A percentile compares a stretch with the other conserved stretches of the same genome.
Evolutionary conservation across 2,329 filamentous ascomycete genomes (phyloP).

Genomic region (Akanthomyces dipterigenus): DNA sequence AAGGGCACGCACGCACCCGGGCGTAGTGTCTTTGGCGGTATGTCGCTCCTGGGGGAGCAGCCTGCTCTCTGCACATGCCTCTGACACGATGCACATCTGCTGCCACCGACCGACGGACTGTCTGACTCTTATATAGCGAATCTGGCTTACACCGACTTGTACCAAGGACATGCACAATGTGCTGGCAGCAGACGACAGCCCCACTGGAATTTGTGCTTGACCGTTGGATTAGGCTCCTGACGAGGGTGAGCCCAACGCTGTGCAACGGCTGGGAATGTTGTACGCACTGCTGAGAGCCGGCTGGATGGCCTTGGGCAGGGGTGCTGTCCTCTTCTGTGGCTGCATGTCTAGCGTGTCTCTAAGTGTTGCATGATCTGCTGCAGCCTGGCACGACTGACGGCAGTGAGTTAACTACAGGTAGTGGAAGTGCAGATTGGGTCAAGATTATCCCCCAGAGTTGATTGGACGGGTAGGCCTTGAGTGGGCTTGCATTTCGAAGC

Average conservation of each 20-base stretch:
- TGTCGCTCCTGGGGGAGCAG: slow-evolving; percentile 1
- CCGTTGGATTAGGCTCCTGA: not conserved
- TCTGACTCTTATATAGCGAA: slow-evolving; percentile 3
- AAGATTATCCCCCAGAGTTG: not conserved
- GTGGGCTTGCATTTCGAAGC: not conserved
- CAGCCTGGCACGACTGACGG: not conserved
- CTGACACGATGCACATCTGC: not conserved
- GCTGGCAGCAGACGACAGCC: not conserved
- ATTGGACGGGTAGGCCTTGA: not conserved
- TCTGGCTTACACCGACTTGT: not conserved
- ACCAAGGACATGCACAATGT: slow-evolving; percentile 1
- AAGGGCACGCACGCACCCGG: not conserved
- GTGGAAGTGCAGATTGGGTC: not conserved
- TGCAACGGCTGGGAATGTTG: not conserved
- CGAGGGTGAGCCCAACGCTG: slow-evolving; percentile 4
- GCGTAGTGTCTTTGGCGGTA: not conserved
- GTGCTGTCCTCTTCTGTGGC: not conserved
- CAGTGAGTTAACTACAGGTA: not conserved
- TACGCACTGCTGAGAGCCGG: not conserved
- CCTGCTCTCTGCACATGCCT: not conserved
- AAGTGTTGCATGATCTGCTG: not conserved
- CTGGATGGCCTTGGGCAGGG: not conserved
- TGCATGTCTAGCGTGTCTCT: not conserved
- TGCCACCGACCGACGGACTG: not conserved
- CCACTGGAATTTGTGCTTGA: not conserved